Base-by-base conservation (phyloP, 495 filamentous ascomycete genomes). In the Ascodesmis nigricans region DNA sequence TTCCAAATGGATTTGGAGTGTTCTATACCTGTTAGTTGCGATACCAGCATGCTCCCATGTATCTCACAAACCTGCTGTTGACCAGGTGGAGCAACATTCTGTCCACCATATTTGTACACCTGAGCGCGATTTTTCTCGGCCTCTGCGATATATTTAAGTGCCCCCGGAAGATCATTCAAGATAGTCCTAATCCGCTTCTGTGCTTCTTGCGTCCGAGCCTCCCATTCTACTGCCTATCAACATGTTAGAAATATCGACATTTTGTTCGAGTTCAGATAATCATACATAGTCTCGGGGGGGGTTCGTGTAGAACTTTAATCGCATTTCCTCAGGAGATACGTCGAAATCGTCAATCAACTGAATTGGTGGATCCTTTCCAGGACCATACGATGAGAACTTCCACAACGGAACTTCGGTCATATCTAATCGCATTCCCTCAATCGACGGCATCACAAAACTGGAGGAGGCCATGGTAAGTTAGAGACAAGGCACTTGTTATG, bases 271-370 rank as follows among this genome's bases (percentile, higher is more conserved):
- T n/a, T n/a, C n/a, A n/a, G n/a, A n/a, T n/a, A n/a, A n/a, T n/a
- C n/a, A n/a, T n/a, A n/a, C n/a, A n/a, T n/a, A n/a, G n/a, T n/a
- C n/a, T n/a, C n/a, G n/a, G n/a, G n/a, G n/a, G n/a, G n/a, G n/a
- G n/a, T n/a, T n/a, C n/a, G n/a, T n/a, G n/a, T 52, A 52, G 6
- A 44, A 43, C 34, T 41, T 33, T 11, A 52, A 37, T 2, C 49
- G 45, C 21, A 40, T 41, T 37, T 52, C 49, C 31, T 52, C 49
- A 1, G 39, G 43, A 4, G 48, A 52, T 23, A 52, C 35, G 36
- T 52, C 49, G 19, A 52, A 52, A 6, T 38, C 48, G 35, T 52
- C 48, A 29, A 52, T 52, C 25, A 52, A 34, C 22, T 52, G 49
- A 8, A 35, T 29, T 6, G 49, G 49, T 6, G 49, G 49, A 15